Percentiles rank a stretch among this genome's conserved stretches.
phyloP scores from a whole-genome alignment of 2,329 filamentous ascomycete genomes.

The Apiospora hydei region DNA sequence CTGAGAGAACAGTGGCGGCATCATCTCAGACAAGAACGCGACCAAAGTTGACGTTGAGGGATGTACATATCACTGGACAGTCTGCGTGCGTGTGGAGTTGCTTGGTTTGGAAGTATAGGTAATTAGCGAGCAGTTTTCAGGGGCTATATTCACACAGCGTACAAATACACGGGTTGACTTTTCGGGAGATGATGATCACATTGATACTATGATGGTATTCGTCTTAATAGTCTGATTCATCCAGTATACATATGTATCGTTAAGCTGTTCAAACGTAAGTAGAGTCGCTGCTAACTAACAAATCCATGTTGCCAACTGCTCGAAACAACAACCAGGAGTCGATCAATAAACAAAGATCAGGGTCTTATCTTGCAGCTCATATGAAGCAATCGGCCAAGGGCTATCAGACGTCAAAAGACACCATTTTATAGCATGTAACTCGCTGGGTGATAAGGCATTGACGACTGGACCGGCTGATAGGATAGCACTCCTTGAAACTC shows the following conservation, averaged over 20 bases:
- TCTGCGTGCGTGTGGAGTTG: background rate
- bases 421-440: no score
- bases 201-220: background rate
- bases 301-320: no score
- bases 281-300: no score
- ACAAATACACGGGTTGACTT: background rate
- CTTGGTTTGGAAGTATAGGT: background rate
- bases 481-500: constrained; percentile 4
- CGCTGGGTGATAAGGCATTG: background rate
- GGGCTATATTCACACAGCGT: background rate
- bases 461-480: background rate
- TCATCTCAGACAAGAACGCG: background rate
- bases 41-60: background rate
- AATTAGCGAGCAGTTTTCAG: background rate
- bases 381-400: no score
- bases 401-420: no score
- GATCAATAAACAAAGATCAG: no score
- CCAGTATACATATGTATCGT: no score
- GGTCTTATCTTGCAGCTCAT: no score
- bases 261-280: no score
- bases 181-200: background rate
- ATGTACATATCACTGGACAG: no score
- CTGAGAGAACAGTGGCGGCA: background rate
- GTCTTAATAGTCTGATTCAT: no score
- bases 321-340: no score